phyloP scores from a whole-genome alignment of 2,329 filamentous ascomycete species.

The Graphilbum ipis-grandicollis region DNA sequence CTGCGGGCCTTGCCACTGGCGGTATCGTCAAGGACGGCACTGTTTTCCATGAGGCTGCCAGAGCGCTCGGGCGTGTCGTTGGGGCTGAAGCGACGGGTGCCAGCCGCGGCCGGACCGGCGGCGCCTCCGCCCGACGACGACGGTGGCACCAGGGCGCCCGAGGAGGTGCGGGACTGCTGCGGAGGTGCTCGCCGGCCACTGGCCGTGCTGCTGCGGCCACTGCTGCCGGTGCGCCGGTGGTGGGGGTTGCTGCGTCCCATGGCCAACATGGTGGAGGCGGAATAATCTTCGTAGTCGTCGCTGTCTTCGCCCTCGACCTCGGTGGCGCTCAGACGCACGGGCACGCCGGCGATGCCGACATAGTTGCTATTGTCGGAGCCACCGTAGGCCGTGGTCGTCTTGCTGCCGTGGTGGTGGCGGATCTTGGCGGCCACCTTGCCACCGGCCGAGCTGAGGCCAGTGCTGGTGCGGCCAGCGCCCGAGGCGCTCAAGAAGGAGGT shows the following conservation, averaged over 20 bases:
- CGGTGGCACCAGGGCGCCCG: conserved; percentile 22
- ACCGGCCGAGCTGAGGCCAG: conserved; percentile 39
- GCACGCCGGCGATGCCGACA: conserved; percentile 61
- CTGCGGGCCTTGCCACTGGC: conserved; percentile 32
- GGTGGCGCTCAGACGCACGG: conserved; percentile 81
- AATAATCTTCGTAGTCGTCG: conserved; percentile 55
- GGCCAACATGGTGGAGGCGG: conserved; percentile 8
- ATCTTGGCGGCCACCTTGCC: conserved; percentile 69
- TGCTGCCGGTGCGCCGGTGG: conserved; percentile 58
- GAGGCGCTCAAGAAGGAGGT: conserved; percentile 26
- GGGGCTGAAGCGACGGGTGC: conserved; percentile 28
- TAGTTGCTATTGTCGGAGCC: conserved; percentile 61
- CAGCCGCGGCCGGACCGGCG: conserved; percentile 10
- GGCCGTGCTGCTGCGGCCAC: conserved; percentile 51
- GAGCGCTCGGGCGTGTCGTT: conserved; percentile 37
- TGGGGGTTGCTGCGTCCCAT: conserved; percentile 32
- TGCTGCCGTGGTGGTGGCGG: conserved; percentile 69
- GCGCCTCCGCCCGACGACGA: conserved; percentile 11
- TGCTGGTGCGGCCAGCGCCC: conserved; percentile 35
- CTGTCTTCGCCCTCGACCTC: conserved; percentile 83
- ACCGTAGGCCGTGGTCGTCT: conserved; percentile 66
- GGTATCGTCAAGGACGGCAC: conserved; percentile 20
- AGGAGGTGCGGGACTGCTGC: conserved; percentile 30
- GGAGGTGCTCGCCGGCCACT: conserved; percentile 32
- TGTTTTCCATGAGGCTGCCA: conserved; percentile 27